phyloP scores from a whole-genome alignment of 129 eudicot genomes.

The Glebionis coronaria region DNA sequence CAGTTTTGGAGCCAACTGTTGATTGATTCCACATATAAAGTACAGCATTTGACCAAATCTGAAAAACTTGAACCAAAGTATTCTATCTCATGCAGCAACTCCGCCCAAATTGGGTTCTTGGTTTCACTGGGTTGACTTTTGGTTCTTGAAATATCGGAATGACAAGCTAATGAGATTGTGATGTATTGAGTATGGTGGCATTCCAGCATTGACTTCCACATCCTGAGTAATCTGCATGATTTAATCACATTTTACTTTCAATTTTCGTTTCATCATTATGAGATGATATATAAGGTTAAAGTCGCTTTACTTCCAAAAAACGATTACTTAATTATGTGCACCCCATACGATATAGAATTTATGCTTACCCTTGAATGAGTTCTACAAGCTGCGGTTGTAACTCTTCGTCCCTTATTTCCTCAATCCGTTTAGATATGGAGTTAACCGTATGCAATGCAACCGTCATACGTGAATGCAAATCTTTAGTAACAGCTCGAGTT shows the following conservation, averaged over 20 bases:
- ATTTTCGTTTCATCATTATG: too few species aligned
- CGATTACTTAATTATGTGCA: too few species aligned
- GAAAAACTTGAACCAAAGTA: constrained; percentile 70
- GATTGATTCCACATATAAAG: constrained; percentile 68
- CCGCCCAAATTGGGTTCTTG: constrained; percentile 47
- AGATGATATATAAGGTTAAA: too few species aligned
- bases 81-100: constrained; percentile 66
- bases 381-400: constrained; percentile 81
- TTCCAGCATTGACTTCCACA: constrained; percentile 95
- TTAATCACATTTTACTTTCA: neutral
- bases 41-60: constrained; percentile 60
- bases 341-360: too few species aligned
- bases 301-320: too few species aligned
- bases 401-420: constrained; percentile 93
- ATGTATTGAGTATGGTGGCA: constrained; percentile 82
- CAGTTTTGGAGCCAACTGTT: constrained; percentile 91
- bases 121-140: constrained; percentile 38
- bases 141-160: constrained; percentile 34
- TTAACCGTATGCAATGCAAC: constrained; percentile 86
- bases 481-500: constrained; percentile 75
- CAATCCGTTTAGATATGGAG: constrained; percentile 81
- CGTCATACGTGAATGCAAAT: constrained; percentile 69
- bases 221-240: constrained; percentile 60
- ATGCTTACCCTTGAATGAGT: constrained; percentile 74
- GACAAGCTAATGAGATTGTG: constrained; percentile 69